phyloP scores from a whole-genome alignment of 2,329 filamentous ascomycete species.

The Calonectria henricotiae region DNA sequence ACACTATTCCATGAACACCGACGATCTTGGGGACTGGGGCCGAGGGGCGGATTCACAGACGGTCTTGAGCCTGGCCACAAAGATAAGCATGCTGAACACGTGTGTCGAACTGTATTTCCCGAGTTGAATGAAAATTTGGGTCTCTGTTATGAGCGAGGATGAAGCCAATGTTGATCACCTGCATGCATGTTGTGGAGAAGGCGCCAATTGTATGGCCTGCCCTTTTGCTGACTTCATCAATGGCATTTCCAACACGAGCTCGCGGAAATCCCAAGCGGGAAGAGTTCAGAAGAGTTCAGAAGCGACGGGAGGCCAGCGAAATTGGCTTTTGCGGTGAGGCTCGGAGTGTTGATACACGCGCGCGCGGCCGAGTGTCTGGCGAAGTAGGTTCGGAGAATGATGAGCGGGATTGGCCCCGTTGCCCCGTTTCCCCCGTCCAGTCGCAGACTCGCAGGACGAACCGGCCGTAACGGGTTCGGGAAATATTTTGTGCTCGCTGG shows the following conservation, averaged over 20 bases:
- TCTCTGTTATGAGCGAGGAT: conserved; percentile 1
- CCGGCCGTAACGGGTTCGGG: neutral
- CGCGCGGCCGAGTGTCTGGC: neutral
- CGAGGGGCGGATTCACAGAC: conserved; percentile 3
- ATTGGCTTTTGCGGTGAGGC: neutral
- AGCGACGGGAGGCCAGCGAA: too few species aligned
- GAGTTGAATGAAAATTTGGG: conserved; percentile 8
- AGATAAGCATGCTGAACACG: neutral
- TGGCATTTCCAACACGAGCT: neutral
- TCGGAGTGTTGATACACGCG: neutral
- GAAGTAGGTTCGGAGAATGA: neutral
- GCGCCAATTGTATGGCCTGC: conserved; percentile 3
- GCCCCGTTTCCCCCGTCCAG: neutral
- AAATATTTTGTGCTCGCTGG: neutral
- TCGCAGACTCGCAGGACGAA: neutral
- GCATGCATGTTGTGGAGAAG: conserved; percentile 1
- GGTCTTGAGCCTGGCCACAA: neutral
- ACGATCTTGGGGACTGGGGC: neutral
- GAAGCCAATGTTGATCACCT: conserved; percentile 11
- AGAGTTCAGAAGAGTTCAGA: neutral
- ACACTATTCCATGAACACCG: neutral
- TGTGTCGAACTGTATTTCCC: neutral
- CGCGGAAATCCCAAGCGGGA: too few species aligned
- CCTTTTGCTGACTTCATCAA: neutral
- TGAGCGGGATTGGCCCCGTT: conserved; percentile 1